Conservation (phyloP, 805 yeast genomes). For the Saccharomycodes ludwigii region DNA sequence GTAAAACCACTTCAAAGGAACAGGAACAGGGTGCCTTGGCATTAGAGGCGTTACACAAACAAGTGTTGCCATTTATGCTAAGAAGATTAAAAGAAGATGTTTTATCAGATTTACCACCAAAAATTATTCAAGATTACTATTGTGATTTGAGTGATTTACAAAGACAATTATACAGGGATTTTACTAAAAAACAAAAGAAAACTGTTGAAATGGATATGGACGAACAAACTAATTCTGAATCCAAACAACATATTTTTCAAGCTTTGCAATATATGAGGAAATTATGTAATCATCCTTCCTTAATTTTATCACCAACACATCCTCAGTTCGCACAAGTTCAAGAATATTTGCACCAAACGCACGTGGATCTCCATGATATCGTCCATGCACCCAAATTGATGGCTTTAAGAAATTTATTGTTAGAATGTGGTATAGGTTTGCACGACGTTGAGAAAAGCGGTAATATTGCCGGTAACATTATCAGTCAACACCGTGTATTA, state of each 20-base stretch:
- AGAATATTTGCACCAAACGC: constrained; percentile 42
- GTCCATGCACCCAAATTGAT: constrained; percentile 82
- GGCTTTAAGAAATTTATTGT: constrained; percentile 66
- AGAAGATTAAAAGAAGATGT: constrained; percentile 96
- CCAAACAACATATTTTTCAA: constrained; percentile 90
- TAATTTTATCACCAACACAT: constrained; percentile 71
- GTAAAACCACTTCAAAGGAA: constrained; percentile 80
- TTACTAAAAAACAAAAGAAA: constrained; percentile 73
- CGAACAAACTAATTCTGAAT: constrained; percentile 23
- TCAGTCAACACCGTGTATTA: constrained; percentile 89
- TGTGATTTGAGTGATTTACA: constrained; percentile 91
- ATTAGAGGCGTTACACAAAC: constrained; percentile 89
- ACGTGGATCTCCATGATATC: constrained; percentile 54
- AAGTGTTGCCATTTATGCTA: constrained; percentile 89
- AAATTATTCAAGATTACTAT: constrained; percentile 94
- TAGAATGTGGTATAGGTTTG: constrained; percentile 79
- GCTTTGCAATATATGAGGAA: constrained; percentile 96
- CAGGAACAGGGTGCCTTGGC: constrained; percentile 97
- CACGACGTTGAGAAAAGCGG: constrained; percentile 25
- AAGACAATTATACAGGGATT: constrained; percentile 75
- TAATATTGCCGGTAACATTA: constrained; percentile 37
- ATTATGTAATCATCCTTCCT: constrained; percentile 90
- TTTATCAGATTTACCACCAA: constrained; percentile 90
- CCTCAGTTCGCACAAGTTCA: constrained; percentile 69
- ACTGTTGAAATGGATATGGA: constrained; percentile 54